A percentile compares a stretch with the other conserved stretches of the same genome.
Evolutionary conservation across 2,329 filamentous ascomycete species (phyloP).

Genomic region (Torrubiella hemipterigena): DNA sequence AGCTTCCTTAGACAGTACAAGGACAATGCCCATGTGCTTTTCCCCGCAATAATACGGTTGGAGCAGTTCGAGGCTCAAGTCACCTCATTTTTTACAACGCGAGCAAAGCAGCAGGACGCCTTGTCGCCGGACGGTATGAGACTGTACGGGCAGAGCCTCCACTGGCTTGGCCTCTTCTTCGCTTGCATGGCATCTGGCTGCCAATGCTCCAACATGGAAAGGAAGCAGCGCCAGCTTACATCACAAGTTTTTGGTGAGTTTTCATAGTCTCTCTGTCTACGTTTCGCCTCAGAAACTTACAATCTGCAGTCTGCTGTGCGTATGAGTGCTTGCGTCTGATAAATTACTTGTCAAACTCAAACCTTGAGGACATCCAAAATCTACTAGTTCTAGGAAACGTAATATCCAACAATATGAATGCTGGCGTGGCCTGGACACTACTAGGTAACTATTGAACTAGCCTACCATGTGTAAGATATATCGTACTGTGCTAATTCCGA

Average conservation of each 20-base stretch:
- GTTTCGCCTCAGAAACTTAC: too few relatives aligned
- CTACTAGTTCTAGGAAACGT: not conserved
- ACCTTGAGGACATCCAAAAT: not conserved
- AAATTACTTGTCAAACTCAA: not conserved
- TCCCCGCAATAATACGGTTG: not conserved
- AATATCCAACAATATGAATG: not conserved
- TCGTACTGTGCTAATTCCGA: not conserved
- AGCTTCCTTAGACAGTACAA: not conserved
- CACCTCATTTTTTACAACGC: not conserved
- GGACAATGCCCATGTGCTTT: not conserved
- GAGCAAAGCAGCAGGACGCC: not conserved
- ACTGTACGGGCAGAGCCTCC: not conserved
- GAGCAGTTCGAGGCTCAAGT: not conserved
- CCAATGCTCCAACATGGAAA: not conserved
- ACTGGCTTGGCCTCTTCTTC: not conserved
- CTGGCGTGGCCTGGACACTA: not conserved
- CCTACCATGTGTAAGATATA: not conserved
- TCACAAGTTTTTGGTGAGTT: not conserved
- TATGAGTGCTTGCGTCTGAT: not conserved
- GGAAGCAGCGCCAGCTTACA: not conserved
- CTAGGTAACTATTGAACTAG: not conserved
- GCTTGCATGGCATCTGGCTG: not conserved
- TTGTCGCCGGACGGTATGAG: not conserved
- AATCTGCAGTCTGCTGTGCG: not conserved
- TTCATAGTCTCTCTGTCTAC: not conserved